Conservation (phyloP, 768 basidiomycete genomes). For the Leucocoprinus sp. region DNA sequence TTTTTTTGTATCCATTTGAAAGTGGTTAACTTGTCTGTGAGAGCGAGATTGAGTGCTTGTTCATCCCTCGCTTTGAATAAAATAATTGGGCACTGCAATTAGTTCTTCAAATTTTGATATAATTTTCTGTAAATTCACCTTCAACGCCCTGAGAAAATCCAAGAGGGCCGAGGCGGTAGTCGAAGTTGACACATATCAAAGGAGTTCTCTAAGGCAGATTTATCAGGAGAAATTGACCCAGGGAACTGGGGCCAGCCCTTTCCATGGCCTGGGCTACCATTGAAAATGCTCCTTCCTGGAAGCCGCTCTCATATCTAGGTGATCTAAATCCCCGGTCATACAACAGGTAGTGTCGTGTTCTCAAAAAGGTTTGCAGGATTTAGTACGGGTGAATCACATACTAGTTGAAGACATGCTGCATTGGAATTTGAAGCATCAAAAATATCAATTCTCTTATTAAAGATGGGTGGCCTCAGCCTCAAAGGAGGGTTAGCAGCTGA, state of each 20-base stretch:
- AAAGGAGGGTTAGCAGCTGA: constrained; percentile 45
- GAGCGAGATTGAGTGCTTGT: constrained; percentile 35
- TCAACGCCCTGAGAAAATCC: constrained; percentile 37
- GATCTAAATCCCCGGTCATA: constrained; percentile 14
- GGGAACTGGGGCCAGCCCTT: constrained; percentile 17
- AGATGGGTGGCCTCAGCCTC: constrained; percentile 37
- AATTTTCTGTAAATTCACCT: constrained; percentile 13
- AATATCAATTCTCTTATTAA: constrained; percentile 30
- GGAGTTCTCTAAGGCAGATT: constrained; percentile 28
- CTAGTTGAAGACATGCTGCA: constrained; percentile 39
- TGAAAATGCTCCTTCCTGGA: constrained; percentile 19
- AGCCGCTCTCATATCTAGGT: constrained; percentile 29
- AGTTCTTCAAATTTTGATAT: background rate
- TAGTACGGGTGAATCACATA: constrained; percentile 11
- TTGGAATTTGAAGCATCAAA: constrained; percentile 43
- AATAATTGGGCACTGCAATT: background rate
- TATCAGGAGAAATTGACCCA: background rate
- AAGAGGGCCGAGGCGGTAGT: constrained; percentile 37
- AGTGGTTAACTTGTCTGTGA: constrained; percentile 37
- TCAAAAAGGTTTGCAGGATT: constrained; percentile 27
- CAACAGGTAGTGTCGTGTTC: constrained; percentile 29
- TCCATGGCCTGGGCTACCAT: constrained; percentile 30
- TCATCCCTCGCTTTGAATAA: constrained; percentile 26
- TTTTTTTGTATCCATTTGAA: constrained; percentile 52
- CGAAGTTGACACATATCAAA: constrained; percentile 31